Evolutionary conservation across 2,329 filamentous ascomycete species (phyloP).

Genomic region (Epichloe coenophiala): DNA sequence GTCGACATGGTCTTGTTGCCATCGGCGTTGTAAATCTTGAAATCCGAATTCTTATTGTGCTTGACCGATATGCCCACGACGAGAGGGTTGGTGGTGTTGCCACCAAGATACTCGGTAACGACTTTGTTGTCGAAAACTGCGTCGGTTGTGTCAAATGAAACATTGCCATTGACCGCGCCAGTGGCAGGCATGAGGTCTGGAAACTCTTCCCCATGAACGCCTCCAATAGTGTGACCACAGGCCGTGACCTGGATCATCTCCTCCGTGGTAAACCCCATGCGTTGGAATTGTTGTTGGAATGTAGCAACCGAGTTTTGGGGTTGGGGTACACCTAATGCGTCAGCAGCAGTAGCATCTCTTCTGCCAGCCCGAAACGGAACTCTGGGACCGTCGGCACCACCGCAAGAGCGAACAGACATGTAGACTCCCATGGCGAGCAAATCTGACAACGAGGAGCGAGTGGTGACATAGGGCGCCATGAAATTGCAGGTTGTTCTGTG

Average conservation of each 20-base stretch:
- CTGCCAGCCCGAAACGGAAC: conserved; percentile 41
- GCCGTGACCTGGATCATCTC: conserved; percentile 49
- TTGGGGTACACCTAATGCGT: conserved; percentile 38
- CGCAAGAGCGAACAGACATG: conserved; percentile 43
- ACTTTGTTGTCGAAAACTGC: conserved; percentile 42
- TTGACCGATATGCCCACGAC: conserved; percentile 35
- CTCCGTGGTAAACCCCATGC: conserved; percentile 40
- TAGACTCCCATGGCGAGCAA: conserved; percentile 45
- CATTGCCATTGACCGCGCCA: conserved; percentile 28
- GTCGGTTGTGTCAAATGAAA: conserved; percentile 32
- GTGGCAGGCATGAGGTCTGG: conserved; percentile 36
- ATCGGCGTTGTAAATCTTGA: conserved; percentile 41
- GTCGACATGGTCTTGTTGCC: conserved; percentile 38
- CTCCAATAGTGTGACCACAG: conserved; percentile 48
- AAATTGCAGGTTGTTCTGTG: conserved; percentile 40
- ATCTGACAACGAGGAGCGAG: conserved; percentile 39
- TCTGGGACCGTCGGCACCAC: conserved; percentile 29
- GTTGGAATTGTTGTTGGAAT: conserved; percentile 40
- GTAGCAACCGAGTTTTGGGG: conserved; percentile 39
- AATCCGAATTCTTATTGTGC: conserved; percentile 37
- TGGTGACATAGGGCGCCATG: conserved; percentile 39
- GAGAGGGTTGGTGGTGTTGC: conserved; percentile 40
- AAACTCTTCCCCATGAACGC: conserved; percentile 42
- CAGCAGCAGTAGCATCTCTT: conserved; percentile 36
- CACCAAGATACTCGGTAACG: conserved; percentile 41